These are phyloP conservation scores for Fomitopsis palustris DNA, from an alignment of 1,284 basidiomycete species.

Conservation along the genomic window DNA sequence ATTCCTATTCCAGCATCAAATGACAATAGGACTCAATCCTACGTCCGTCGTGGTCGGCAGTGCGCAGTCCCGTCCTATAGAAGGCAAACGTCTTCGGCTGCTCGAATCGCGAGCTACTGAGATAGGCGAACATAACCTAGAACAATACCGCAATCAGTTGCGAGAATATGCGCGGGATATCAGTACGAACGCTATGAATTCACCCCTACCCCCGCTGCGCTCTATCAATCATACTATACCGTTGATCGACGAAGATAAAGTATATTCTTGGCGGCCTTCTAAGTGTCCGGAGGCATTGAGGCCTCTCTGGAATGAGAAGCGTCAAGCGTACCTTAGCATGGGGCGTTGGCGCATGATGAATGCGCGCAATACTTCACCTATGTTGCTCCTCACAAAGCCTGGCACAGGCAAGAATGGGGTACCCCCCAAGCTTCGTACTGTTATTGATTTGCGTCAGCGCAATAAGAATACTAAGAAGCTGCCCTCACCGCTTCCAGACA, in stretches of 20 bases:
- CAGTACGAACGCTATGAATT: constrained; percentile 24
- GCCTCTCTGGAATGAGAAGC: constrained; percentile 28
- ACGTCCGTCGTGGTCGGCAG: constrained; percentile 16
- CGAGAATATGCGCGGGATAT: constrained; percentile 21
- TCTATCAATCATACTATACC: constrained; percentile 38
- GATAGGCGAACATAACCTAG: constrained; percentile 9
- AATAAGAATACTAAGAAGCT: constrained; percentile 40
- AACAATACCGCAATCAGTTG: constrained; percentile 12
- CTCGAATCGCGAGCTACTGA: constrained; percentile 16
- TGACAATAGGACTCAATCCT: constrained; percentile 21
- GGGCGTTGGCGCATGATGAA: constrained; percentile 26
- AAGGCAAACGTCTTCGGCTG: constrained; percentile 12
- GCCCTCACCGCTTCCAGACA: constrained; percentile 5
- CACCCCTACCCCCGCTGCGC: constrained; percentile 29
- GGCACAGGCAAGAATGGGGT: constrained; percentile 5
- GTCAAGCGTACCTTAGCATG: constrained; percentile 23
- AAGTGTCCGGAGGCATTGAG: constrained; percentile 31
- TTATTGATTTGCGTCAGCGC: constrained; percentile 24
- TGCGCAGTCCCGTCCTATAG: constrained; percentile 8
- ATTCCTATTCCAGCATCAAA: constrained; percentile 24
- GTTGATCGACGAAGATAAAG: constrained; percentile 30
- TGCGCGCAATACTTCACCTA: constrained; percentile 31
- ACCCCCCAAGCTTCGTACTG: constrained; percentile 24
- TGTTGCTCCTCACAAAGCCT: constrained; percentile 27
- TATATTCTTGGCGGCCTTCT: constrained; percentile 29